These are phyloP conservation scores for Apiospora kogelbergensis DNA, from an alignment of 2,329 filamentous ascomycete species.

Conservation along the genomic window DNA sequence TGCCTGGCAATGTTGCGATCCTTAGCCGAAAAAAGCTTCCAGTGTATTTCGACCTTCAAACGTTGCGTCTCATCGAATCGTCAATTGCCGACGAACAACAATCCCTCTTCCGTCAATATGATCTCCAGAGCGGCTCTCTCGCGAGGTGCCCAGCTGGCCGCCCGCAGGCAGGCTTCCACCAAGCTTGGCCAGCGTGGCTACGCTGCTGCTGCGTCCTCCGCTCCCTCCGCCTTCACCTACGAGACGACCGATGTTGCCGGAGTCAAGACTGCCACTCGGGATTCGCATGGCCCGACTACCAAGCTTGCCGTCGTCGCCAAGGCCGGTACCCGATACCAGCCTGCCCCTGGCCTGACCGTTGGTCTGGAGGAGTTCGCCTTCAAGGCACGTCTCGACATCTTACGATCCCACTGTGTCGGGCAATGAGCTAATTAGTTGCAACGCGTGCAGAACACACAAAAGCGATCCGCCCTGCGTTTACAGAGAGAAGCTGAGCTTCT, in stretches of 20 bases:
- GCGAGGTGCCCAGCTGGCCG: constrained; percentile 58
- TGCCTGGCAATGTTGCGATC: constrained; percentile 4
- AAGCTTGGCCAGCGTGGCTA: constrained; percentile 49
- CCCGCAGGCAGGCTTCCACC: constrained; percentile 58
- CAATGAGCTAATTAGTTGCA: constrained; percentile 54
- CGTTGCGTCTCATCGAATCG: constrained; percentile 29
- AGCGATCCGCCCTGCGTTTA: constrained; percentile 88
- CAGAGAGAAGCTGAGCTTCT: constrained; percentile 93
- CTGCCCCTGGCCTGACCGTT: constrained; percentile 83
- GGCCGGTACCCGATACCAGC: constrained; percentile 91
- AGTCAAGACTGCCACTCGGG: constrained; percentile 89
- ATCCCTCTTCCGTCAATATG: constrained; percentile 52
- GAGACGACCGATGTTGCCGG: constrained; percentile 83
- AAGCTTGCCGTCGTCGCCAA: constrained; percentile 91
- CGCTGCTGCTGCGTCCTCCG: constrained; percentile 57
- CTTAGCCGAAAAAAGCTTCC: constrained; percentile 8
- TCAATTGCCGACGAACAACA: constrained; percentile 54
- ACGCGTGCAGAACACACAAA: constrained; percentile 70
- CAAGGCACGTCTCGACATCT: constrained; percentile 63
- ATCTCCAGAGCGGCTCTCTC: constrained; percentile 62
- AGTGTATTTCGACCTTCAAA: constrained; percentile 6
- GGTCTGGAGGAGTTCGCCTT: constrained; percentile 95
- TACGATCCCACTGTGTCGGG: constrained; percentile 33
- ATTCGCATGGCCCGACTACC: constrained; percentile 83
- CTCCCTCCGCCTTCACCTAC: constrained; percentile 74